Evolutionary conservation across 495 filamentous ascomycete genomes (phyloP).

Genomic region (Aspergillus coremiiformis): DNA sequence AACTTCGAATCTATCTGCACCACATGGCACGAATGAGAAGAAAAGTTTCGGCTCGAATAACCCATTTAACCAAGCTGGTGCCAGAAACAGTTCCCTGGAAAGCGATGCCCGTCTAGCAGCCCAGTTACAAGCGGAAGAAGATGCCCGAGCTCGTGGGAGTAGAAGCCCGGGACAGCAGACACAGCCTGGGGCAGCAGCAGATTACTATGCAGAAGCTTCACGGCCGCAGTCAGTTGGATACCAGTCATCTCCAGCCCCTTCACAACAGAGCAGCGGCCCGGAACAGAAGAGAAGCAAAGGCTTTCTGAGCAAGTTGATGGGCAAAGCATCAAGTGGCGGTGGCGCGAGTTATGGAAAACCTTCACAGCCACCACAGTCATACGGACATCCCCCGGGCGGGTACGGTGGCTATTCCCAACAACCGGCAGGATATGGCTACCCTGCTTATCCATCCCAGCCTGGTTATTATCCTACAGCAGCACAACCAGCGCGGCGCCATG

Average conservation of each 20-base stretch:
- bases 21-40: constrained; percentile 41
- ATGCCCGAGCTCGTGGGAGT: constrained; percentile 46
- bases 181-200: constrained; percentile 29
- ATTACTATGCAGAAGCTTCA: constrained; percentile 35
- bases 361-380: constrained; percentile 20
- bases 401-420: constrained; percentile 32
- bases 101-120: constrained; percentile 70
- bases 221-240: constrained; percentile 23
- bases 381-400: constrained; percentile 20
- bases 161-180: constrained; percentile 5
- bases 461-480: constrained; percentile 31
- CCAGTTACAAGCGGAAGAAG: constrained; percentile 74
- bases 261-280: constrained; percentile 21
- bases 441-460: constrained; percentile 28
- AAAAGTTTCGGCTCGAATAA: constrained; percentile 56
- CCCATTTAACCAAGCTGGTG: constrained; percentile 38
- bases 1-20: constrained; percentile 24
- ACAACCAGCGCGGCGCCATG: constrained; percentile 21
- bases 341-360: constrained; percentile 4
- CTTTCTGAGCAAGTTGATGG: constrained; percentile 46
- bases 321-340: constrained; percentile 26
- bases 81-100: constrained; percentile 36
- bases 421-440: constrained; percentile 34
- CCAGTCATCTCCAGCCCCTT: constrained; percentile 17
- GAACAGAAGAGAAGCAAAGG: constrained; percentile 28